These are phyloP conservation scores for Mycosarcoma mackinlayi DNA, from an alignment of 1,284 basidiomycete genomes.

Conservation along the genomic window DNA sequence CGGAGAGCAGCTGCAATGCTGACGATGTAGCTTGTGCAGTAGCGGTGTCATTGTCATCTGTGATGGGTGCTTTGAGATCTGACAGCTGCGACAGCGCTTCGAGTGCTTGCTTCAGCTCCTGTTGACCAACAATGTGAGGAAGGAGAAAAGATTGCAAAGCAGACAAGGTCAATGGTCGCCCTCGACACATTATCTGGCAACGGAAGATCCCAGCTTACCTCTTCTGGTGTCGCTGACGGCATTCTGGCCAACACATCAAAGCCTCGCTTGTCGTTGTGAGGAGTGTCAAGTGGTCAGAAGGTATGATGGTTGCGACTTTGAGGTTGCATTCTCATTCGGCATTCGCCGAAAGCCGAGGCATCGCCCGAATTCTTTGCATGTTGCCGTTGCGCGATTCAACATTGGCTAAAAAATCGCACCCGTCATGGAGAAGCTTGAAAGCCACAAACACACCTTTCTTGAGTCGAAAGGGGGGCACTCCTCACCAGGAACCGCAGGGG, in stretches of 20 bases:
- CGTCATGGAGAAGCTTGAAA: no score
- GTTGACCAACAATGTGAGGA: not conserved
- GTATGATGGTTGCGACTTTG: no score
- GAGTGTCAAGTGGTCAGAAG: no score
- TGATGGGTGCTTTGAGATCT: slow-evolving; percentile 15
- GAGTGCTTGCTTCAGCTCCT: slow-evolving; percentile 29
- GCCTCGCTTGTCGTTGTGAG: no score
- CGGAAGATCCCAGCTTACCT: slow-evolving; percentile 11
- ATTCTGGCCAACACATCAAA: no score
- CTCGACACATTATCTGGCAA: not conserved
- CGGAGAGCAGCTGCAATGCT: slow-evolving; percentile 21
- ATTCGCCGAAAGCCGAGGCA: slow-evolving; percentile 5
- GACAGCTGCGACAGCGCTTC: slow-evolving; percentile 13
- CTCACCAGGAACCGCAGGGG: no score
- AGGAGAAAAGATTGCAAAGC: no score
- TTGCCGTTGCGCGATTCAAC: not conserved
- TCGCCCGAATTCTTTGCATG: no score
- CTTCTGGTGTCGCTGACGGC: slow-evolving; percentile 21
- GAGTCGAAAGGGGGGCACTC: no score
- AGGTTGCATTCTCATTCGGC: not conserved
- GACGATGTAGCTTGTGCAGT: not conserved
- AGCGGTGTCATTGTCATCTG: not conserved
- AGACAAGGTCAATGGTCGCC: slow-evolving; percentile 4
- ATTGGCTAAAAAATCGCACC: not conserved
- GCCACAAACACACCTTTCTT: no score